Evolutionary conservation across 208 protist species (phyloP), one percentile per base, ranked within the genome.

Genomic region (Endotrypanum monterogeii): DNA sequence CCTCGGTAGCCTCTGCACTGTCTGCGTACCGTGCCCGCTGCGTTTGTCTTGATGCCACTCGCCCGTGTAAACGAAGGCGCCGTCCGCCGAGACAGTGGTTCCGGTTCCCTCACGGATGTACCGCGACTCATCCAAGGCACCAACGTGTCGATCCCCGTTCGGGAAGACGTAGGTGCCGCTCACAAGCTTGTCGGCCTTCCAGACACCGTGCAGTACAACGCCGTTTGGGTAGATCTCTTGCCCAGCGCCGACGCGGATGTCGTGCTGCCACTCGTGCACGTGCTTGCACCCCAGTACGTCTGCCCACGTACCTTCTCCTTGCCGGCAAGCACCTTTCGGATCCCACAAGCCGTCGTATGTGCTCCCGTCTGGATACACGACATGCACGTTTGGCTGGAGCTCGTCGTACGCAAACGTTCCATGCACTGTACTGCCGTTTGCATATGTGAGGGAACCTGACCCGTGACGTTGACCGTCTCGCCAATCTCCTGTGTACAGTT

Each of bases 121-220:
- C 48, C 50, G 70, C 37, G 9, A 41, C n/a, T 72, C 78, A 76
- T 96, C 83, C 91, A 89, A 93, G 30, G 75, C 86, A 23, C 92
- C 91, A 16, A 72, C 66, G 77, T 97, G 94, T 25, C 82, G 79
- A 63, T 93, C 89, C 1, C 89, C 90, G 68, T 95, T 94, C 2
- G 89, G 84, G 80, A 95, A 98, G 18, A 79, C 78, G 81, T 90
- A 98, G n/a, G 85, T 80, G 65, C 87, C 91, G 25, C 67, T 83
- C 23, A 74, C 44, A 1, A 78, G 67, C 37, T 41, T 48, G 67
- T 86, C 90, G 20, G 82, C 81, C 48, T 72, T 67, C 92, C 92
- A 97, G 28, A 56, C 62, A 5, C 93, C 93, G 12, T 83, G 63
- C 74, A 92, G 48, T 12, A 94, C 90, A 11, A 70, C 77, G 57